These are phyloP conservation scores for Clonostachys solani DNA, from an alignment of 2,329 filamentous ascomycete genomes.

Conservation along the genomic window DNA sequence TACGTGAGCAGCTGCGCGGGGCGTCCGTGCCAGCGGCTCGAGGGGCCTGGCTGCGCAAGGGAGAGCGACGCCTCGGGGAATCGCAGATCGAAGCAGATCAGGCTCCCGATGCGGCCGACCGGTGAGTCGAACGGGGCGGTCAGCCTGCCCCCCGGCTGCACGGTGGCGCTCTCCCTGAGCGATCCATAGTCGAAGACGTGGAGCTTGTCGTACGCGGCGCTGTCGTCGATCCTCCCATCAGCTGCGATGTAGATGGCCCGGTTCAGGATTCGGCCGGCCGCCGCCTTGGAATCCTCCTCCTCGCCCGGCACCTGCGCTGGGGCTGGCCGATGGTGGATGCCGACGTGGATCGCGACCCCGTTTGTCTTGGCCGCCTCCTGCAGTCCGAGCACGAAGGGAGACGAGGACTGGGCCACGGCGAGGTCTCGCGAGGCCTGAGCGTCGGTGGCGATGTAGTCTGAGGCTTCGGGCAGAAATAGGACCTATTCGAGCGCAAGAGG, in stretches of 20 bases:
- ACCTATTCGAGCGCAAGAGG: constrained; percentile 38
- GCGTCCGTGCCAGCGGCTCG: constrained; percentile 18
- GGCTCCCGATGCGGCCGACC: constrained; percentile 70
- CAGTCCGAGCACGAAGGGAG: constrained; percentile 73
- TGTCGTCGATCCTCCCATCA: constrained; percentile 33
- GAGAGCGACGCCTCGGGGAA: constrained; percentile 73
- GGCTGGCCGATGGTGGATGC: constrained; percentile 63
- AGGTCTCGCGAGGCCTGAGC: constrained; percentile 66
- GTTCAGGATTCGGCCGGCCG: constrained; percentile 35
- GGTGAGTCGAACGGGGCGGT: constrained; percentile 67
- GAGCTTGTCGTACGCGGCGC: constrained; percentile 72
- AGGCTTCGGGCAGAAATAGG: constrained; percentile 88
- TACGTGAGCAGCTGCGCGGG: constrained; percentile 76
- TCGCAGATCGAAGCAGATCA: constrained; percentile 89
- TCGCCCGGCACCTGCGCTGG: neutral
- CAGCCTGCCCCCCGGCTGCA: constrained; percentile 63
- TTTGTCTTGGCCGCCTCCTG: constrained; percentile 61
- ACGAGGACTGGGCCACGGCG: constrained; percentile 59
- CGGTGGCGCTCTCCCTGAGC: constrained; percentile 49
- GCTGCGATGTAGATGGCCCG: constrained; percentile 46
- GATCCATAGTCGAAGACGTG: constrained; percentile 76
- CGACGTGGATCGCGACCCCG: constrained; percentile 73
- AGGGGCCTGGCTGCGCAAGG: constrained; percentile 42
- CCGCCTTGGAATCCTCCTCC: neutral
- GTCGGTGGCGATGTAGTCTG: constrained; percentile 77